Percentiles rank a stretch among this genome's conserved stretches.
phyloP scores from a whole-genome alignment of 306 rosid species.

The Gastrolobium bilobum region DNA sequence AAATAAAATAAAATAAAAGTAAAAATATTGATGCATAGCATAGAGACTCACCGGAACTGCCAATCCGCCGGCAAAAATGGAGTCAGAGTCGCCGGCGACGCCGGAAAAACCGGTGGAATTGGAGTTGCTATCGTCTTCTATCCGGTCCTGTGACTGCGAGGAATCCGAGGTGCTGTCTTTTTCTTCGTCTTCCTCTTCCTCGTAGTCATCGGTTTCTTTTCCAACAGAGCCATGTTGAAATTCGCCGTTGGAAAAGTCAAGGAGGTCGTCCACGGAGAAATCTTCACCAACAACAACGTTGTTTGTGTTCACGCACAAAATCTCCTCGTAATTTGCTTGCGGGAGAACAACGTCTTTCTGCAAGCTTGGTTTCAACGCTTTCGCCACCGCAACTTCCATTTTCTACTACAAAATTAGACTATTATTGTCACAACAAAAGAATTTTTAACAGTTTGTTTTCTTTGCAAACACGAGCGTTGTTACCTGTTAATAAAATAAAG shows the following conservation, averaged over 20 bases:
- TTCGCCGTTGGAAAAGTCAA: conserved; percentile 74
- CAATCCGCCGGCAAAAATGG: conserved; percentile 64
- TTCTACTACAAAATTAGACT: conserved; percentile 25
- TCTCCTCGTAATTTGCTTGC: conserved; percentile 60
- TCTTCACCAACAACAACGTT: conserved; percentile 70
- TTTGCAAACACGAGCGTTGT: background rate
- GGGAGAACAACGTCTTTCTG: conserved; percentile 58
- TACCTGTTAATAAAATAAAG: conserved; percentile 51
- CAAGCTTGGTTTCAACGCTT: conserved; percentile 81
- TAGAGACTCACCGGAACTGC: conserved; percentile 70
- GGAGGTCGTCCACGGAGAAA: conserved; percentile 81
- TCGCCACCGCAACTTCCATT: conserved; percentile 79
- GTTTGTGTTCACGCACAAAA: conserved; percentile 49
- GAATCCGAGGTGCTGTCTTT: conserved; percentile 57
- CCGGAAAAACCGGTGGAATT: conserved; percentile 51
- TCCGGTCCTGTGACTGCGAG: conserved; percentile 47
- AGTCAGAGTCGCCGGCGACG: conserved; percentile 59
- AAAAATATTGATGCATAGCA: background rate
- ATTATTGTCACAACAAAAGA: conserved; percentile 2
- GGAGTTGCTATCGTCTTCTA: conserved; percentile 57
- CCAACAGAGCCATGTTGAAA: conserved; percentile 58
- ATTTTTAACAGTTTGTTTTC: background rate
- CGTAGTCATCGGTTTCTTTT: conserved; percentile 54
- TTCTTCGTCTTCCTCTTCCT: conserved; percentile 56
- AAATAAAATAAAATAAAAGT: background rate